Percentiles rank a stretch among this genome's conserved stretches.
Conservation (phyloP, 169 alveolate genomes). For the Eimeria acervulina region DNA sequence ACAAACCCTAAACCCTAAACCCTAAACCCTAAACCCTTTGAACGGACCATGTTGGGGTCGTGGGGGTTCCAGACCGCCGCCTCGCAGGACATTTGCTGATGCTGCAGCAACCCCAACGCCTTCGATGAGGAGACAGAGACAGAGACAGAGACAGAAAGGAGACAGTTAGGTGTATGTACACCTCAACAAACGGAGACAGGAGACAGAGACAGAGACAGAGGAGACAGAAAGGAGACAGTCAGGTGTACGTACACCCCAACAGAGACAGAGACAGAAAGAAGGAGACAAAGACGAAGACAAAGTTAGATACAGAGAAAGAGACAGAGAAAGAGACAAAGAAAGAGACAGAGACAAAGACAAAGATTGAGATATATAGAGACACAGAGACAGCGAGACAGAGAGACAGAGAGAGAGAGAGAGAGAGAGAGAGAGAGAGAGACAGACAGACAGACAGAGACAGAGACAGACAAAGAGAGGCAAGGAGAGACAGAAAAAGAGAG, state of each 20-base stretch:
- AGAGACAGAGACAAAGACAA: too few species aligned
- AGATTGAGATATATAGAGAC: too few species aligned
- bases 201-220: neutral
- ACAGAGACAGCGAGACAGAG: too few species aligned
- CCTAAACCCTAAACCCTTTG: too few species aligned
- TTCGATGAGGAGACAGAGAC: neutral
- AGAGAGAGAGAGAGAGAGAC: too few species aligned
- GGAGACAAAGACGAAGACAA: neutral
- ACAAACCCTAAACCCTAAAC: constrained; percentile 5
- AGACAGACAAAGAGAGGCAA: too few species aligned
- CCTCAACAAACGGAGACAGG: neutral
- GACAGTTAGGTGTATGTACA: neutral
- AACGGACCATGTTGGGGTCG: neutral
- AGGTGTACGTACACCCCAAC: too few species aligned
- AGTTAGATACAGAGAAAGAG: neutral
- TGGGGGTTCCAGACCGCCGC: constrained; percentile 29
- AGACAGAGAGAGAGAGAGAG: too few species aligned
- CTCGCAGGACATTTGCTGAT: constrained; percentile 29
- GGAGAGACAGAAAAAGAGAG: too few species aligned
- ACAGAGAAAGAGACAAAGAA: neutral
- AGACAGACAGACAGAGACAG: too few species aligned
- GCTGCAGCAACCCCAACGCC: constrained; percentile 23
- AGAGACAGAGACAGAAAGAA: neutral
- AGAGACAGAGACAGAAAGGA: neutral
- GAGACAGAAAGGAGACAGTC: neutral